phyloP scores from a whole-genome alignment of 75 land plant genomes.

The Larix kaempferi region DNA sequence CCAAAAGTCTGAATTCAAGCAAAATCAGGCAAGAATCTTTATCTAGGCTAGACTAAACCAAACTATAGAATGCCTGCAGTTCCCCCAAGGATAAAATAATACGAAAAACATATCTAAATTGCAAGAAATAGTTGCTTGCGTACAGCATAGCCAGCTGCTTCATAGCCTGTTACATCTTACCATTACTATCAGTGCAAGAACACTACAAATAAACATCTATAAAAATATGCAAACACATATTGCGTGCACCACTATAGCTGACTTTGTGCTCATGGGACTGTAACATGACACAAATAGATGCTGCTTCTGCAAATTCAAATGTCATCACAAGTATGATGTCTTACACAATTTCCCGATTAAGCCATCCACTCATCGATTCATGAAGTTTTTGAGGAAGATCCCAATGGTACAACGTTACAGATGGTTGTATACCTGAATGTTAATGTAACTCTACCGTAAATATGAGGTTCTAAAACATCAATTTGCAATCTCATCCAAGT shows the following conservation, averaged over 20 bases:
- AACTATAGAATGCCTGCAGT: not conserved
- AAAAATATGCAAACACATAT: not conserved
- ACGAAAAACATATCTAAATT: not conserved
- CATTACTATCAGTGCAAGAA: not conserved
- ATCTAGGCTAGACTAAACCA: not conserved
- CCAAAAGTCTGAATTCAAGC: not conserved
- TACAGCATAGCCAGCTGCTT: not conserved
- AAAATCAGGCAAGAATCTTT: not conserved
- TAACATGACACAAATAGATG: not conserved
- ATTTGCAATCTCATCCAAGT: too few relatives aligned
- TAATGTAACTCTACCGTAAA: too few relatives aligned
- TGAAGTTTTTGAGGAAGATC: slow-evolving; percentile 85
- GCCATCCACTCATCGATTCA: slow-evolving; percentile 82
- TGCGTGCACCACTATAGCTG: not conserved
- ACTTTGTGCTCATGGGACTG: not conserved
- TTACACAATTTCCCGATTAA: slow-evolving; percentile 72
- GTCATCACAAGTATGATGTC: slow-evolving; percentile 8
- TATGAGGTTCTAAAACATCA: too few relatives aligned
- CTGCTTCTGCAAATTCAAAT: not conserved
- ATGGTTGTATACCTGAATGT: slow-evolving; percentile 71
- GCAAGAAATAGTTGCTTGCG: not conserved
- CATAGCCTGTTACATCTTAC: not conserved
- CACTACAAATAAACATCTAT: not conserved
- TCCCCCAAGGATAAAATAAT: not conserved
- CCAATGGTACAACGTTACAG: slow-evolving; percentile 83